Evolutionary conservation across 352 stramenopile species (phyloP), one percentile per base, ranked within the genome.

Genomic region (Elongisporangium prolatum): DNA sequence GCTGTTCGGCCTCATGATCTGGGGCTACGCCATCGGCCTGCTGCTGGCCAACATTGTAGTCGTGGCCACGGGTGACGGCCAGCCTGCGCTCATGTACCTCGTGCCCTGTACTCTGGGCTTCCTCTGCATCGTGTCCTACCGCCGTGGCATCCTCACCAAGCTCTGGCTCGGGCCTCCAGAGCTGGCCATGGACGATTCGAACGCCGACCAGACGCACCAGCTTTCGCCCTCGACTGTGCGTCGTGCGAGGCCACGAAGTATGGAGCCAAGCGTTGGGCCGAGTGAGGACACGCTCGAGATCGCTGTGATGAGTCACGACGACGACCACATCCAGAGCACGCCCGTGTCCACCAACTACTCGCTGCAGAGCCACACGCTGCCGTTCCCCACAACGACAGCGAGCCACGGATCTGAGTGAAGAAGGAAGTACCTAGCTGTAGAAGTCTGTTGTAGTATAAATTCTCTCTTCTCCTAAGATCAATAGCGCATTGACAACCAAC

Each of bases 61-160:
- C 10, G 89, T 97, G 59, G 50, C 95, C 14, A 98, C 97, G 70
- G 69, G 84, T 20, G 88, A 96, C 66, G 95, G 95, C 3, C 96
- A 99, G 66, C 96, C 96, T 10, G 96, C 96, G 25, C 77, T 98
- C 37, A 87, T 99, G 74, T 99, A 99, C 72, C 63, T 99, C 7
- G 96, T 98, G 28, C 94, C 94, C 18, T 96, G 84, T 59, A 97
- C 89, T 34, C 75, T 98, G 1, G 92, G 92, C 16, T 66, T 92
- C 21, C 78, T 98, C 38, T 55, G 67, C 16, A 63, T 91, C 54
- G 74, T 96, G 56, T 72, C 69, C 0, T 93, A 84, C 71, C 82
- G 68, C 24, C 85, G 90, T 21, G 88, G 90, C 22, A 96, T 97
- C 60, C 71, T 97, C 14, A 67, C 58, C 24, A 93, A 96, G 59